Evolutionary conservation across 148 eudicot genomes (phyloP), one percentile per base, ranked within the genome.

Genomic region (Nyssa sinensis): DNA sequence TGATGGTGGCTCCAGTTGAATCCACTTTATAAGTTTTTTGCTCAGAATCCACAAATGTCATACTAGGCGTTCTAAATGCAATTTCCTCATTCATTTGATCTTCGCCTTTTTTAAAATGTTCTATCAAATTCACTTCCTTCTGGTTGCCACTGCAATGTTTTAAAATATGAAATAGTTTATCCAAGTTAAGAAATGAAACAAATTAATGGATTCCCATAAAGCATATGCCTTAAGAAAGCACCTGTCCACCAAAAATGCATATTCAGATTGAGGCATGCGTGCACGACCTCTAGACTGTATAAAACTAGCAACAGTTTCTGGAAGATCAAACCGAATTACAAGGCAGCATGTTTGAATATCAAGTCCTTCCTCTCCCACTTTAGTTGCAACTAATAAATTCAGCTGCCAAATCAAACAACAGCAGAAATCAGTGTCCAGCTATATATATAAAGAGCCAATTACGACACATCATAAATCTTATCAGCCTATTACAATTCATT

Each of bases 341-440:
- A 95, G 96, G 86, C 96, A 95, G 78, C 99, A 95, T 55, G 99
- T 95, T 83, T 92, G 99, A 71, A 95, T 95, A 84, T 95, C 99
- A 77, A 95, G 94, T 74, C 99, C 99, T 87, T 95, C 99, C 78
- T 95, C 99, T 57, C 91, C 99, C 53, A 92, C 99, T 83, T 95
- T 95, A 55, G 99, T 95, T 16, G 99, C 99, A 80, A 95, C 89
- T 81, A 95, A 75, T 33, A 95, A 80, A 83, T 95, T 95, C 72
- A 95, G 83, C 99, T 95, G 94, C 73, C 82, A 84, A 71, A 88
- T 77, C 66, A 75, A 57, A 78, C 21, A 70, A 60, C 19, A 1
- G 13, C 12, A 12, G 57, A 64, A 57, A 30, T 70, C 17, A 64
- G 29, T 34, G n/a, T 62, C 39, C 19, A 44, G 21, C 13, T 27